Evolutionary conservation across 164 flowering plant genomes (phyloP), one percentile per base, ranked within the genome.

Genomic region (Magnolia kwangsiensis): DNA sequence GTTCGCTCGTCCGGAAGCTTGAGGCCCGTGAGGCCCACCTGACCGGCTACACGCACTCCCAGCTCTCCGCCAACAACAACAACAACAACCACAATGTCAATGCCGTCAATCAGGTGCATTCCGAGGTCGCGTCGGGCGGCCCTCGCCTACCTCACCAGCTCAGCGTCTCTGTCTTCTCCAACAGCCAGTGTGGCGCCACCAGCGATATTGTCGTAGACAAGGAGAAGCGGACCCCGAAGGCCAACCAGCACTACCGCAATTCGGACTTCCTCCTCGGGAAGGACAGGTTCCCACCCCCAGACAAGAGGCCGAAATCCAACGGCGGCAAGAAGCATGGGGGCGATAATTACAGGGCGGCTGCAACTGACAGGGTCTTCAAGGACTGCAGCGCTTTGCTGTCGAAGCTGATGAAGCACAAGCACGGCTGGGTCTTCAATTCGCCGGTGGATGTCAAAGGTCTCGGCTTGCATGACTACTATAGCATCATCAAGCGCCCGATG

Each of bases 151-250:
- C 83, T 69, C 79, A 87, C 61, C 92, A 82, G 75, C 81, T 91
- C 37, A 88, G 87, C 79, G 67, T 91, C 37, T 83, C 94, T 0
- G 89, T 87, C 5, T 8, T 82, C 67, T 94, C 89, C 76, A 86
- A 89, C 74, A 85, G 83, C 80, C 89, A 82, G 31, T 81, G 83
- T 27, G 77, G 71, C 14, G 23, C 61, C 18, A 74, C 77, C 23
- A 78, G 81, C 77, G 91, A 89, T 24, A 37, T 37, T 5, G 64
- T 29, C 76, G 76, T 85, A 20, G 97, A 92, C 86, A 93, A 90
- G 78, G 97, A 92, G 85, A 94, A 92, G 85, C 85, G 96, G 37
- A 93, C 95, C 0, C 96, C 98, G 0, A 95, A 92, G 82, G 96
- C 90, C 1, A 95, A 93, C 74, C 94, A 87, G 80, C 88, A 87